Evolutionary conservation across 2,329 filamentous ascomycete species (phyloP), one percentile per base, ranked within the genome.

Genomic region (Aspergillus ibericus): DNA sequence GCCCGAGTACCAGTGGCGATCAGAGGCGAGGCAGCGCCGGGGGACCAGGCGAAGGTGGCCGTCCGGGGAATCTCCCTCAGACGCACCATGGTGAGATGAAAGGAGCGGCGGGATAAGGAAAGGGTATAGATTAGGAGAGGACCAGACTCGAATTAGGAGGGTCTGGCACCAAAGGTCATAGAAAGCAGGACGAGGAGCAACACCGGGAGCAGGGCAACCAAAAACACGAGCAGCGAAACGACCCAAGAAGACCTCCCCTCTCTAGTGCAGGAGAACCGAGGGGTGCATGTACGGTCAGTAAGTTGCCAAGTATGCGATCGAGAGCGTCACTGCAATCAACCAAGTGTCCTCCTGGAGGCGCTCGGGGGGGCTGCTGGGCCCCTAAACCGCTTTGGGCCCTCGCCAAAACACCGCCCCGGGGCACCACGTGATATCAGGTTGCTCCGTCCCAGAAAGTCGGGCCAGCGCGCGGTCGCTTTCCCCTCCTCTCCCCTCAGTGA

Each of bases 1-100:
- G 95, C 93, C 68, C 93, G 88, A 48, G 95, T 99, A 69, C 95
- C 95, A 27, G 95, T 99, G 60, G 92, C 93, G 64, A 99, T 82
- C 67, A 96, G 83, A 68, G 93, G 92, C 67, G 88, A 86, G 38
- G 85, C 84, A 52, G 91, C 80, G 68, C 88, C 90, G 25, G 93
- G 90, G 67, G 92, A 96, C 93, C 95, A 99, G 72, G 95, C 92
- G 77, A 99, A 99, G 71, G 93, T 90, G 77, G 93, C 95, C 71
- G 95, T 99, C 79, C 95, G 88, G 76, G 92, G 91, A 73, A 99
- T 96, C 82, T 98, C 93, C 83, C 93, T 88, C 78, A 98, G 84
- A 81, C 92, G 91, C 79, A 97, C 93, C 95, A 99, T 99, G 77
- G 69, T 79, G 75, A 70, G 58, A 63, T 62, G 55, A 62, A 59